Conservation (phyloP, 306 rosid genomes). For the Corylus avellana region DNA sequence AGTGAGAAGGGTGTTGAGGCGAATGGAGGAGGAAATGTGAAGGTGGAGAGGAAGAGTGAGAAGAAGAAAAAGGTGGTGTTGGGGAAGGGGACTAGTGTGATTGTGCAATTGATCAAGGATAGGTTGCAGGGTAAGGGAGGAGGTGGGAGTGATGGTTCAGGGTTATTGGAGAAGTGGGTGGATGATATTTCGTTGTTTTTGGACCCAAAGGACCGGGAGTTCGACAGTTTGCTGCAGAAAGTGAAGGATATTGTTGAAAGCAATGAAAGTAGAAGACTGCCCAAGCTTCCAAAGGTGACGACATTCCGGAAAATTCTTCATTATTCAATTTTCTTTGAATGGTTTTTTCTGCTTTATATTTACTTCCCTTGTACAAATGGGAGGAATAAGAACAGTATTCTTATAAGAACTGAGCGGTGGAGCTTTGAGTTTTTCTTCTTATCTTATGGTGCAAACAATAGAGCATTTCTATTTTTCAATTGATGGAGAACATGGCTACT, state of each 20-base stretch:
- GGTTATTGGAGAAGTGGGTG: conserved; percentile 49
- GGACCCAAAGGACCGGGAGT: conserved; percentile 52
- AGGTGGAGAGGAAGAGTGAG: conserved; percentile 53
- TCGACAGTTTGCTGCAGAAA: conserved; percentile 51
- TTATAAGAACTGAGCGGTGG: neutral
- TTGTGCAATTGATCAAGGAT: conserved; percentile 67
- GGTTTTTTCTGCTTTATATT: conserved; percentile 6
- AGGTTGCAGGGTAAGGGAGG: conserved; percentile 47
- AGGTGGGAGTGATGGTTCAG: conserved; percentile 32
- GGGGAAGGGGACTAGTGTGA: conserved; percentile 73
- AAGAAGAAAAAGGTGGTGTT: conserved; percentile 79
- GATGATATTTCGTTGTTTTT: conserved; percentile 54
- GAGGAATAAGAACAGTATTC: neutral
- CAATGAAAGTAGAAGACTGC: conserved; percentile 90
- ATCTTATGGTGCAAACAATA: neutral
- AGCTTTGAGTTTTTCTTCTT: neutral
- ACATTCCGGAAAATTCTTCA: neutral
- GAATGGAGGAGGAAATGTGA: conserved; percentile 43
- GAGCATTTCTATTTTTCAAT: neutral
- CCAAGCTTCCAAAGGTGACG: conserved; percentile 95
- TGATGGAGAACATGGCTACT: neutral
- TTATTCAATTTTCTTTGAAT: neutral
- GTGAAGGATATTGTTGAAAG: conserved; percentile 83
- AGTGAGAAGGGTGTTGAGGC: conserved; percentile 33
- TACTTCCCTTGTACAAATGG: neutral